Evolutionary conservation across 2,329 filamentous ascomycete species (phyloP).

Genomic region (Lasiodiplodia sp.): DNA sequence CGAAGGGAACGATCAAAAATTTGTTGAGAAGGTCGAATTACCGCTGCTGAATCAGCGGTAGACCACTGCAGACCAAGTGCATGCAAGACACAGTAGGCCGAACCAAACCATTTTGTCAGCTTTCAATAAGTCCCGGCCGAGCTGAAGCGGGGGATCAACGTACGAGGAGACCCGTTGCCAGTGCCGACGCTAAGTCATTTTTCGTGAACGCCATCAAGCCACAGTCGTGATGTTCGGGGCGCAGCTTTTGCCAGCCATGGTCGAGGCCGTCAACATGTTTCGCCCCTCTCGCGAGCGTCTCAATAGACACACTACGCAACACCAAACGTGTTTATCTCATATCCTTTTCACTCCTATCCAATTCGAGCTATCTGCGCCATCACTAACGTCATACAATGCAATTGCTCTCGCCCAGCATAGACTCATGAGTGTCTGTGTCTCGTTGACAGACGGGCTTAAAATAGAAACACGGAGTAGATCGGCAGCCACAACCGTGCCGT

Average conservation of each 20-base stretch:
- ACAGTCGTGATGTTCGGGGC: not conserved
- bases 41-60: too few relatives aligned
- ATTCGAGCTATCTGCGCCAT: too few relatives aligned
- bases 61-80: not conserved
- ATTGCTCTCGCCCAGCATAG: not conserved
- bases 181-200: not conserved
- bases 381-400: not conserved
- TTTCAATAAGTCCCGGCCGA: not conserved
- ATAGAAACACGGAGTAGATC: conserved; percentile 10
- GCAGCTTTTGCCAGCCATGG: not conserved
- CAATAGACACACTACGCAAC: not conserved
- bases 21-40: too few relatives aligned
- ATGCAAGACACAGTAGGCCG: not conserved
- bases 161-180: not conserved
- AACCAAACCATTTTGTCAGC: not conserved
- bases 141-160: not conserved
- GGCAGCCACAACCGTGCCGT: conserved; percentile 16
- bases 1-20: too few relatives aligned
- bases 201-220: conserved; percentile 15
- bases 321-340: not conserved
- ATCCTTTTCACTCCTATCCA: not conserved
- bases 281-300: not conserved
- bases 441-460: conserved; percentile 34
- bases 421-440: too few relatives aligned
- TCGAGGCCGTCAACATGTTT: not conserved